These are phyloP conservation scores for Boletus eberwhitei DNA, from an alignment of 768 basidiomycete species.

Conservation along the genomic window DNA sequence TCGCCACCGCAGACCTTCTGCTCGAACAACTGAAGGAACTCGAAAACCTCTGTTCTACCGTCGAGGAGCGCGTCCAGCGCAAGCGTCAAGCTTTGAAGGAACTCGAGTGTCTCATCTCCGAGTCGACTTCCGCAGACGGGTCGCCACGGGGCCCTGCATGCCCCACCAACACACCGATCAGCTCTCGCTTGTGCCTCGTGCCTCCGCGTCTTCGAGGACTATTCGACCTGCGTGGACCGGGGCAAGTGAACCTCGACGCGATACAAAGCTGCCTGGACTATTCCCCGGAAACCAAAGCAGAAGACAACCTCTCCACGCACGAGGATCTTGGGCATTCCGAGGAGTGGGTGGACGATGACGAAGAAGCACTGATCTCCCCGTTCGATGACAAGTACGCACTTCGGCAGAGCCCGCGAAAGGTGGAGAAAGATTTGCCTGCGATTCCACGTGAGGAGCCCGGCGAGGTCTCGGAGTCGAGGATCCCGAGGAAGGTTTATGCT, in stretches of 20 bases:
- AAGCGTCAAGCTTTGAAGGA: constrained; percentile 22
- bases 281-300: constrained; percentile 11
- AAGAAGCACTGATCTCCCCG: constrained; percentile 20
- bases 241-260: constrained; percentile 20
- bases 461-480: constrained; percentile 15
- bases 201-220: constrained; percentile 32
- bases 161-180: constrained; percentile 22
- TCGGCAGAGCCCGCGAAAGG: neutral
- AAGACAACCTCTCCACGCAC: constrained; percentile 1
- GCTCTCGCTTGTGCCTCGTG: constrained; percentile 9
- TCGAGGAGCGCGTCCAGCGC: constrained; percentile 22
- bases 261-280: constrained; percentile 26
- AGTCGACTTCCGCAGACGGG: constrained; percentile 2
- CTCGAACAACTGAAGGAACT: constrained; percentile 27
- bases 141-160: constrained; percentile 19
- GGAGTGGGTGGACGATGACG: constrained; percentile 28
- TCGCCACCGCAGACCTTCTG: constrained; percentile 29
- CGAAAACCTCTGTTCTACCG: constrained; percentile 19
- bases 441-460: constrained; percentile 1
- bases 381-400: constrained; percentile 26
- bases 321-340: constrained; percentile 10
- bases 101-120: constrained; percentile 23
- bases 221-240: constrained; percentile 29
- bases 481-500: constrained; percentile 18
- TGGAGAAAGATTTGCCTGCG: constrained; percentile 16